phyloP scores from a whole-genome alignment of 2,329 filamentous ascomycete genomes.

The Amphichorda felina region DNA sequence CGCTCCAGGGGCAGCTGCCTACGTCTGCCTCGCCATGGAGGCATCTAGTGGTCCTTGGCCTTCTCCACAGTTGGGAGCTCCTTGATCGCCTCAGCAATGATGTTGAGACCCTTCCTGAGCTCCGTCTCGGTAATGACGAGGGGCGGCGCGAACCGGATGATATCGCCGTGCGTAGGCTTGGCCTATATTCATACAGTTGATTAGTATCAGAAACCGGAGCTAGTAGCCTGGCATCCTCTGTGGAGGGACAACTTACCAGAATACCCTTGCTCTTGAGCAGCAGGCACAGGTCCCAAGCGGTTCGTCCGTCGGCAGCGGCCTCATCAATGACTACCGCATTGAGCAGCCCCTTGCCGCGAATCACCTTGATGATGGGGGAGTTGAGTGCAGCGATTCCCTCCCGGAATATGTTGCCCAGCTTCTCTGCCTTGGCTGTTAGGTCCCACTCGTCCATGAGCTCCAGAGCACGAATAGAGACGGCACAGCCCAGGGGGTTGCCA shows the following conservation, averaged over 20 bases:
- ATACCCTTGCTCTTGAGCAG: constrained; percentile 91
- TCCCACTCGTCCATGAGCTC: constrained; percentile 90
- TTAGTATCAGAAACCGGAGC: not conserved
- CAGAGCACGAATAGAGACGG: constrained; percentile 87
- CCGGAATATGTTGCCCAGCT: constrained; percentile 72
- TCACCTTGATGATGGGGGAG: constrained; percentile 66
- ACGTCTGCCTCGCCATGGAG: too few species aligned
- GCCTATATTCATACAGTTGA: constrained; percentile 43
- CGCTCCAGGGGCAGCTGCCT: too few species aligned
- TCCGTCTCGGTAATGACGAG: constrained; percentile 87
- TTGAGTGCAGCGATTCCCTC: constrained; percentile 64
- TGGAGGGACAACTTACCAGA: constrained; percentile 47
- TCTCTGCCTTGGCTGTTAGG: constrained; percentile 72
- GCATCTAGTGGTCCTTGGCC: constrained; percentile 24
- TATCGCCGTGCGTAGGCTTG: constrained; percentile 97
- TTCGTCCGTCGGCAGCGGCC: constrained; percentile 68
- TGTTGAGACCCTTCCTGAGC: constrained; percentile 62
- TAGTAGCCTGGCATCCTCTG: not conserved
- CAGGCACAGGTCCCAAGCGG: constrained; percentile 94
- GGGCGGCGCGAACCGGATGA: constrained; percentile 94
- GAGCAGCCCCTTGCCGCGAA: constrained; percentile 86
- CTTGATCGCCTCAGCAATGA: constrained; percentile 70
- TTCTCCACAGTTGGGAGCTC: constrained; percentile 58
- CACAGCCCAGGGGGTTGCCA: constrained; percentile 90
- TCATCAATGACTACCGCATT: constrained; percentile 97